Evolutionary conservation across 139 green algal species (phyloP).

Genomic region (Picochlorum sp.): DNA sequence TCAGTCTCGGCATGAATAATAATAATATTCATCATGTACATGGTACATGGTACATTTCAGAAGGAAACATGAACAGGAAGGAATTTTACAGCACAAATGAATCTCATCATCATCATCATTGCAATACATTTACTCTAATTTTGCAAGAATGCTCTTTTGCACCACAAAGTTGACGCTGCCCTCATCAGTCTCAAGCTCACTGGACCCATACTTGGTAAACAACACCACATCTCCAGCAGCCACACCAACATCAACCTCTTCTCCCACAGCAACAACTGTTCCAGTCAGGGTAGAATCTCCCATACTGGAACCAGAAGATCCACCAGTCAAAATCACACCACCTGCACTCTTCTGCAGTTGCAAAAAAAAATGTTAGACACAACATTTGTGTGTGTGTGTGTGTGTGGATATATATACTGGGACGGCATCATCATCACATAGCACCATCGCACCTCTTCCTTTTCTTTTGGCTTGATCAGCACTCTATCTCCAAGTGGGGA

Average conservation of each 20-base stretch:
- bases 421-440: not conserved
- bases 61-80: not conserved
- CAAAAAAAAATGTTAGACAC: too few relatives aligned
- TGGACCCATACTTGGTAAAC: slow-evolving; percentile 46
- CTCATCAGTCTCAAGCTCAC: slow-evolving; percentile 32
- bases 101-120: not conserved
- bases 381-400: too few relatives aligned
- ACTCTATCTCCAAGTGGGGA: slow-evolving; percentile 40
- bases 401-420: not conserved
- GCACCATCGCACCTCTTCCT: slow-evolving; percentile 15
- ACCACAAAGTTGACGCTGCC: slow-evolving; percentile 45
- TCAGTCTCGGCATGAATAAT: too few relatives aligned
- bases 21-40: too few relatives aligned
- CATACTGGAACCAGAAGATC: slow-evolving; percentile 20
- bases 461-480: slow-evolving; percentile 40
- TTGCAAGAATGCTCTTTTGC: slow-evolving; percentile 40
- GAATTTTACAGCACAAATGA: slow-evolving; percentile 1
- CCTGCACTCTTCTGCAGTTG: slow-evolving; percentile 23
- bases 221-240: slow-evolving; percentile 37
- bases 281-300: slow-evolving; percentile 25
- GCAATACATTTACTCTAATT: slow-evolving; percentile 20
- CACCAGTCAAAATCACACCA: slow-evolving; percentile 32
- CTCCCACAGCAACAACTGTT: slow-evolving; percentile 9
- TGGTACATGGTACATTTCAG: too few relatives aligned
- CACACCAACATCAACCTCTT: slow-evolving; percentile 22